Evolutionary conservation across 139 green algal species (phyloP).

Genomic region (Picochlorum sp.): DNA sequence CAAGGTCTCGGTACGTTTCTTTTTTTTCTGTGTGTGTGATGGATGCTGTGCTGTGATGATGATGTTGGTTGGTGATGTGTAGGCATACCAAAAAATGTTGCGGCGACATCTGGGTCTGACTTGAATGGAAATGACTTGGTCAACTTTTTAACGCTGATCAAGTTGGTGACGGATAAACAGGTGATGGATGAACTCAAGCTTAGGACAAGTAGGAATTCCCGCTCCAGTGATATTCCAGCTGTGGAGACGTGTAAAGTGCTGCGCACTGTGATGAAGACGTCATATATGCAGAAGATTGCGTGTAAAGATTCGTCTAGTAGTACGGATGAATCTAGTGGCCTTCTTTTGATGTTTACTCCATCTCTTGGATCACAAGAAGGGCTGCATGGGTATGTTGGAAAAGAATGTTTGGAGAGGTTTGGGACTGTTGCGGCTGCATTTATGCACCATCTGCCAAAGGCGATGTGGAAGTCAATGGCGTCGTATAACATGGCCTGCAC

Average conservation of each 20-base stretch:
- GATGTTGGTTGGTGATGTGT: background rate
- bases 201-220: background rate
- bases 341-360: conserved; percentile 5
- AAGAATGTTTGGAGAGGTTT: background rate
- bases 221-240: conserved; percentile 2
- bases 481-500: background rate
- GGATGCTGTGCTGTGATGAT: too few species aligned
- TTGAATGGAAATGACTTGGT: conserved; percentile 5
- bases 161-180: conserved; percentile 10
- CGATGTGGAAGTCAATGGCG: background rate
- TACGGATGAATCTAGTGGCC: background rate
- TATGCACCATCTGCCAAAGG: background rate
- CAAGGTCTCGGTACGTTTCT: background rate
- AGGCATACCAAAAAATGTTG: conserved; percentile 5
- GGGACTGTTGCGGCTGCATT: background rate
- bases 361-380: background rate
- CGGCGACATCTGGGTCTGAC: background rate
- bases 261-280: conserved; percentile 4
- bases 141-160: conserved; percentile 10
- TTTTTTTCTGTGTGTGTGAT: too few species aligned
- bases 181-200: background rate
- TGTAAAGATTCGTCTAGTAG: background rate
- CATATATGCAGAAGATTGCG: conserved; percentile 14
- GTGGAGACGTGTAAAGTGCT: conserved; percentile 3
- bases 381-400: background rate